Conservation (phyloP, 2,329 filamentous ascomycete genomes). For the Fusarium sp. region DNA sequence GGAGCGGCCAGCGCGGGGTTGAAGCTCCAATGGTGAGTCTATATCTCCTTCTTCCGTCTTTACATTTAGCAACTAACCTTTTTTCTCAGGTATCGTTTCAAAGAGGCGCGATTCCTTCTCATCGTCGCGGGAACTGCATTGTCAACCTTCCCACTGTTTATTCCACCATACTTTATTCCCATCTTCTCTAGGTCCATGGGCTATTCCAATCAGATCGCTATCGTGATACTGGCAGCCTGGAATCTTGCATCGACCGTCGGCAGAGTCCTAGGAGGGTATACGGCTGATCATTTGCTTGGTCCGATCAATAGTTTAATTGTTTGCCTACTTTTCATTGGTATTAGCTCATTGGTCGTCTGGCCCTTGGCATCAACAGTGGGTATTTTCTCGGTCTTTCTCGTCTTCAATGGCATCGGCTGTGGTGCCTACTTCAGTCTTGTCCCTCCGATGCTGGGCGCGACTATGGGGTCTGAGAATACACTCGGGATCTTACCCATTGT, state of each 20-base stretch:
- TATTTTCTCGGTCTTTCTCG: slow-evolving; percentile 35
- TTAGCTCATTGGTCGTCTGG: slow-evolving; percentile 47
- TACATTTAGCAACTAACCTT: fast-evolving
- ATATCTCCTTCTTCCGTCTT: fast-evolving
- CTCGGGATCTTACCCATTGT: slow-evolving; percentile 45
- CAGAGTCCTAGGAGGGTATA: slow-evolving; percentile 43
- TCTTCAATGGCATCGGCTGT: slow-evolving; percentile 47
- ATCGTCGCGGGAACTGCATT: slow-evolving; percentile 43
- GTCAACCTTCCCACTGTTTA: slow-evolving; percentile 44
- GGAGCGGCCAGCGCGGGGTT: slow-evolving; percentile 18
- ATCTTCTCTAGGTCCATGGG: slow-evolving; percentile 44
- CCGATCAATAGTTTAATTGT: slow-evolving; percentile 47
- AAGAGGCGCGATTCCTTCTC: slow-evolving; percentile 41
- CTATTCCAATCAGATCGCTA: slow-evolving; percentile 40
- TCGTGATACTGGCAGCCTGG: slow-evolving; percentile 45
- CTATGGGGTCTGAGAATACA: slow-evolving; percentile 41
- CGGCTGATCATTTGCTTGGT: slow-evolving; percentile 42
- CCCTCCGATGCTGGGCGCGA: slow-evolving; percentile 44
- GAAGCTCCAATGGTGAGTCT: slow-evolving; percentile 44
- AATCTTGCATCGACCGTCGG: slow-evolving; percentile 48
- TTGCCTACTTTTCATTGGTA: slow-evolving; percentile 43
- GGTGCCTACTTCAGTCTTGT: slow-evolving; percentile 50
- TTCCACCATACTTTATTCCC: slow-evolving; percentile 45
- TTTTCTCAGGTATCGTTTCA: slow-evolving; percentile 44
- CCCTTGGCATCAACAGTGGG: slow-evolving; percentile 45